These are phyloP conservation scores for Salix suchowensis DNA, from an alignment of 345 rosid species.

Conservation along the genomic window DNA sequence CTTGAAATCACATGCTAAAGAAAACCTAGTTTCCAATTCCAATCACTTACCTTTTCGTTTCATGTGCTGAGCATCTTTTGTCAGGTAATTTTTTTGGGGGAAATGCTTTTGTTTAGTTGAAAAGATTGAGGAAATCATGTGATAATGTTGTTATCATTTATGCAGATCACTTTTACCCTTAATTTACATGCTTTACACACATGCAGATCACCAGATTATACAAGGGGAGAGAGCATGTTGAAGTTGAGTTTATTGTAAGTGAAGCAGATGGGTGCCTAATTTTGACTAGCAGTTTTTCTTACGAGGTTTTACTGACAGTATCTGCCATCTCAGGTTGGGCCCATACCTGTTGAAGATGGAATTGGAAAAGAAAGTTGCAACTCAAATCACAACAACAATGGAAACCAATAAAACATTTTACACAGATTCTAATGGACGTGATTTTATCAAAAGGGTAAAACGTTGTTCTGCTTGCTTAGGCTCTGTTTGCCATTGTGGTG, in stretches of 20 bases:
- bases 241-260: constrained; percentile 89
- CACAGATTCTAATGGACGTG: constrained; percentile 85
- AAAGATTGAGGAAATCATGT: too few species aligned
- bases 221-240: constrained; percentile 86
- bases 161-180: background rate
- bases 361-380: constrained; percentile 67
- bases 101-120: too few species aligned
- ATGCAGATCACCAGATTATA: constrained; percentile 71
- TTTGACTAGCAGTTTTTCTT: background rate
- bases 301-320: background rate
- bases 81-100: too few species aligned
- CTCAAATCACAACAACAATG: constrained; percentile 60
- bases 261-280: constrained; percentile 13
- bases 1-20: too few species aligned
- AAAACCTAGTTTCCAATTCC: too few species aligned
- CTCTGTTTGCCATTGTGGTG: too few species aligned
- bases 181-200: constrained; percentile 10
- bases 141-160: too few species aligned
- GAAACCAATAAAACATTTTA: constrained; percentile 59
- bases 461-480: too few species aligned
- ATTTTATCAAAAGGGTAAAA: constrained; percentile 62
- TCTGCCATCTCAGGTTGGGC: constrained; percentile 52
- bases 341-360: constrained; percentile 63
- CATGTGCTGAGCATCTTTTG: too few species aligned
- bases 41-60: too few species aligned